Conservation (phyloP, 2,329 filamentous ascomycete genomes). For the Phialophora expanda region DNA sequence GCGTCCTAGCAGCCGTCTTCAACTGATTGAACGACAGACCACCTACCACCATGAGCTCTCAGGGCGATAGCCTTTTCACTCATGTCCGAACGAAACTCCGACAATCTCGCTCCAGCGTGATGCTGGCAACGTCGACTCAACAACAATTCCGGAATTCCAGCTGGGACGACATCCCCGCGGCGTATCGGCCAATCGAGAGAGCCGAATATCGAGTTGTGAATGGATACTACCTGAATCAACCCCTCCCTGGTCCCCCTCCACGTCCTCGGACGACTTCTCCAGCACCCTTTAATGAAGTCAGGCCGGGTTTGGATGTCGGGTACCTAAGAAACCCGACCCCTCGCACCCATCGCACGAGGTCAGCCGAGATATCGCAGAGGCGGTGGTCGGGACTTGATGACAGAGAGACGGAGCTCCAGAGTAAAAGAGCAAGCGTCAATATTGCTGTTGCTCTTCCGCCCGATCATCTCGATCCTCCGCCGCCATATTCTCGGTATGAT, state of each 20-base stretch:
- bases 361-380: conserved; percentile 23
- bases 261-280: conserved; percentile 28
- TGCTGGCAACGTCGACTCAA: conserved; percentile 4
- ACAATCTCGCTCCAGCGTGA: conserved; percentile 28
- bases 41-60: conserved; percentile 13
- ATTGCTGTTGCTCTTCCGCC: conserved; percentile 33
- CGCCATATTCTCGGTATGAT: conserved; percentile 27
- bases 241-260: conserved; percentile 26
- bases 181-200: conserved; percentile 26
- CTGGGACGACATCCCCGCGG: conserved; percentile 29
- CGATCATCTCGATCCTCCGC: conserved; percentile 32
- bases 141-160: background rate
- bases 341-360: conserved; percentile 24
- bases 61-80: conserved; percentile 23
- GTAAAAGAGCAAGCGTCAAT: conserved; percentile 26
- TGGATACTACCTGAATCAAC: conserved; percentile 27
- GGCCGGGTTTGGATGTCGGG: conserved; percentile 7
- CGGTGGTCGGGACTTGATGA: conserved; percentile 14
- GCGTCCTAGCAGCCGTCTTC: background rate
- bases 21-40: background rate
- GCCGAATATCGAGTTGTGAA: conserved; percentile 14
- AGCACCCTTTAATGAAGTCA: background rate
- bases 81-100: conserved; percentile 29
- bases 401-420: conserved; percentile 6
- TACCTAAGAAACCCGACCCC: conserved; percentile 21